Conservation (phyloP, 352 stramenopile species). For the Phytophthora brassicae region DNA sequence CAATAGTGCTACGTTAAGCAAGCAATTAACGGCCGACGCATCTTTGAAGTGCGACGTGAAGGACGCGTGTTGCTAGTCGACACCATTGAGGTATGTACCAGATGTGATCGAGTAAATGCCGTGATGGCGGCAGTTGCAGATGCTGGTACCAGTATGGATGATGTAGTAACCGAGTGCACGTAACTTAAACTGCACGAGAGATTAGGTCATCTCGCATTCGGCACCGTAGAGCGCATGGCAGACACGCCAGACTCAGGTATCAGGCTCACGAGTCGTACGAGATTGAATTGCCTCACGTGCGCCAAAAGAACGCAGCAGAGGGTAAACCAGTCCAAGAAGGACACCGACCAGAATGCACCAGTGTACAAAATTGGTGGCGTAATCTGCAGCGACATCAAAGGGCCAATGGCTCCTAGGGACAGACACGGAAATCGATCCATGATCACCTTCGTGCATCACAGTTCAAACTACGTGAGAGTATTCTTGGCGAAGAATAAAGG, state of each 20-base stretch:
- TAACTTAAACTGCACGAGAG: slow-evolving; percentile 1
- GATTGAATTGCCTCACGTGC: slow-evolving; percentile 5
- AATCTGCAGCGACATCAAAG: slow-evolving; percentile 13
- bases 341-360: slow-evolving; percentile 4
- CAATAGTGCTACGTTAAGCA: neutral
- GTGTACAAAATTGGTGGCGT: slow-evolving; percentile 14
- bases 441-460: slow-evolving; percentile 18
- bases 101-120: neutral
- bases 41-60: neutral
- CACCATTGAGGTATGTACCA: neutral
- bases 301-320: slow-evolving; percentile 3
- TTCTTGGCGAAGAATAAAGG: slow-evolving; percentile 13
- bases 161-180: neutral
- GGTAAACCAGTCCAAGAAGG: neutral
- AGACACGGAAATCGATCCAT: slow-evolving; percentile 9
- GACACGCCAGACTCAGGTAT: neutral
- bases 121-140: neutral
- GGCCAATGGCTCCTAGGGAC: slow-evolving; percentile 2
- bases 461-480: slow-evolving; percentile 11
- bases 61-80: neutral
- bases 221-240: slow-evolving; percentile 5
- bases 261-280: neutral
- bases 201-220: slow-evolving; percentile 1
- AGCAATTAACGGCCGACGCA: neutral
- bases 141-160: no score